Evolutionary conservation across 805 yeast genomes (phyloP), one percentile per base, ranked within the genome.

Genomic region (Saccharomycopsis olivae): DNA sequence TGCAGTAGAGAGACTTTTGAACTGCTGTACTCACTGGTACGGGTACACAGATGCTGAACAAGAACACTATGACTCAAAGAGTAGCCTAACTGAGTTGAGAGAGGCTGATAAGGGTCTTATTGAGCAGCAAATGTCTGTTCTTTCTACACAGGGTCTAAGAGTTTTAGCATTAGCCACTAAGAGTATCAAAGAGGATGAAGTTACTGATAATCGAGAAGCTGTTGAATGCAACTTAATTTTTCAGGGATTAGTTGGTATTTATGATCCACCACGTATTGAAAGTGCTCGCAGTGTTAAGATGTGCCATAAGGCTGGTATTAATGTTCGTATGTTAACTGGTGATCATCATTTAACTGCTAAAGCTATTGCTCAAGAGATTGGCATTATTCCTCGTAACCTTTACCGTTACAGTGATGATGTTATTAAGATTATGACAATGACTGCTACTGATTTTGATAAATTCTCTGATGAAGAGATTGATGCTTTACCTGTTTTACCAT

Each of bases 321-420:
- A 86, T 54, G 86, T 92, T n/a, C 83, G 92, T 38, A 92, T 92
- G 97, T 89, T 92, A 48, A 92, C 99, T 6, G 96, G 96, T 51
- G 96, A 88, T 58, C 71, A 85, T 28, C 94, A 87, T 47, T 75
- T 80, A 13, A 86, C 96, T 13, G 96, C 95, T 4, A 60, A 69
- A 10, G 78, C 82, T 50, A 84, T 88, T 57, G 96, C 95, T 2
- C 71, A 68, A 48, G 87, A 85, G 58, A 83, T 89, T 49, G 98
- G 98, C 21, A 84, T 84, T 73, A 94, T 88, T 3, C 65, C 80
- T 29, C 59, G 68, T 29, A 78, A 75, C 48, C 71, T 71, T 8
- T 71, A 71, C 24, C 65, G 69, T 44, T 74, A 87, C 35, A 87
- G 88, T 21, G 63, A 92, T 59, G 78, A 82, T 20, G 99, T 98